A percentile compares a stretch with the other conserved stretches of the same genome.
These are phyloP conservation scores for Hysterium pulicare DNA, from an alignment of 2,329 filamentous ascomycete genomes.

Conservation along the genomic window DNA sequence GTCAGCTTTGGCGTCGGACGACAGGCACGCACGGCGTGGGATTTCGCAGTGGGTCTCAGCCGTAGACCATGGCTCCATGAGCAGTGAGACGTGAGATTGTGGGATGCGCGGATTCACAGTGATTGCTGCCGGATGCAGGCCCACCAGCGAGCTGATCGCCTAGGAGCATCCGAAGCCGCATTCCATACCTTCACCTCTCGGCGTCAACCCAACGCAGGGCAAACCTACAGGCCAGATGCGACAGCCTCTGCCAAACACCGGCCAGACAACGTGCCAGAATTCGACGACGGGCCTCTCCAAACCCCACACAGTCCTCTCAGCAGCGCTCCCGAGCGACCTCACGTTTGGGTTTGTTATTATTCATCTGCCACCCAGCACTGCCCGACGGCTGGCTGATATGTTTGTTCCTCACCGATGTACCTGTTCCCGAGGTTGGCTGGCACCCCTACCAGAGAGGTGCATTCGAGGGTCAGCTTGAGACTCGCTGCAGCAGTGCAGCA, in stretches of 20 bases:
- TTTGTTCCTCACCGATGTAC: neutral
- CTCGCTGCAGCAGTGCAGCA: neutral
- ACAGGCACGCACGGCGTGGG: constrained; percentile 2
- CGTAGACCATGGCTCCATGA: neutral
- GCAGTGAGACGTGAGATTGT: neutral
- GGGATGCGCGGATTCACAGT: neutral
- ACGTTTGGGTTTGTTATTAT: neutral
- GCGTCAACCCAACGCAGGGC: neutral
- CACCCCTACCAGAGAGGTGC: neutral
- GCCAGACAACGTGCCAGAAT: neutral
- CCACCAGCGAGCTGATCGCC: neutral
- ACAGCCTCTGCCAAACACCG: neutral
- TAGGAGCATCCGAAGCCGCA: neutral
- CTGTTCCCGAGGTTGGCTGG: neutral
- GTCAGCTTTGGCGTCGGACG: neutral
- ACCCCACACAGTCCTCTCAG: neutral
- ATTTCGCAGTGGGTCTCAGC: neutral
- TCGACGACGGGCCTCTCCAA: neutral
- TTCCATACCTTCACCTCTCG: neutral
- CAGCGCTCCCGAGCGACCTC: neutral
- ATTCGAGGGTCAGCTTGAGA: neutral
- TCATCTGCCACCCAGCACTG: neutral
- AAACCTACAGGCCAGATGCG: neutral
- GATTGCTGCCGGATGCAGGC: neutral
- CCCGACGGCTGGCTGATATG: neutral